phyloP scores from a whole-genome alignment of 2,329 filamentous ascomycete species.

The Epichloe hybrida region DNA sequence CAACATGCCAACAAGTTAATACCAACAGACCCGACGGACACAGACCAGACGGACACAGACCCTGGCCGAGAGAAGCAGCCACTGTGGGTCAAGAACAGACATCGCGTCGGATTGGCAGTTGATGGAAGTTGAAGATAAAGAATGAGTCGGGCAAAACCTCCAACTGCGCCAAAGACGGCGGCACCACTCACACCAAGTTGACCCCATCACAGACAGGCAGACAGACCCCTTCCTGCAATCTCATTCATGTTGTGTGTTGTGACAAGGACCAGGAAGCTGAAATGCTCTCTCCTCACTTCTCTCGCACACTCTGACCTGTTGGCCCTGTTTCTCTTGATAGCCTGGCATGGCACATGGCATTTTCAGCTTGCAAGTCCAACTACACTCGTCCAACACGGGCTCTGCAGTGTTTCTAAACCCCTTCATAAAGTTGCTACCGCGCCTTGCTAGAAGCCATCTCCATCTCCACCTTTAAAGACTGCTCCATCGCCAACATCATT shows the following conservation, averaged over 20 bases:
- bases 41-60: background rate
- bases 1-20: background rate
- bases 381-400: background rate
- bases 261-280: background rate
- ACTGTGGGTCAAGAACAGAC: background rate
- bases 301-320: background rate
- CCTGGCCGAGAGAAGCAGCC: background rate
- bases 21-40: background rate
- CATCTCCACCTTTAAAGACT: background rate
- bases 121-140: slow-evolving; percentile 1
- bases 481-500: slow-evolving; percentile 1
- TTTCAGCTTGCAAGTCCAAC: background rate
- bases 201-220: background rate
- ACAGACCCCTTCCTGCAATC: background rate
- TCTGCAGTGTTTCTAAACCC: background rate
- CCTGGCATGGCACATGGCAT: slow-evolving; percentile 1
- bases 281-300: background rate
- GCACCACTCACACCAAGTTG: background rate
- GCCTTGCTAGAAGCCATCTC: background rate
- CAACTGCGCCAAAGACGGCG: background rate
- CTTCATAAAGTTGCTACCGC: background rate
- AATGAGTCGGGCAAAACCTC: background rate
- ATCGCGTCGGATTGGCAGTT: background rate
- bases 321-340: background rate
- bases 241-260: background rate